Base-by-base conservation (phyloP, 441 rosid species). In the Gossypium davidsonii region DNA sequence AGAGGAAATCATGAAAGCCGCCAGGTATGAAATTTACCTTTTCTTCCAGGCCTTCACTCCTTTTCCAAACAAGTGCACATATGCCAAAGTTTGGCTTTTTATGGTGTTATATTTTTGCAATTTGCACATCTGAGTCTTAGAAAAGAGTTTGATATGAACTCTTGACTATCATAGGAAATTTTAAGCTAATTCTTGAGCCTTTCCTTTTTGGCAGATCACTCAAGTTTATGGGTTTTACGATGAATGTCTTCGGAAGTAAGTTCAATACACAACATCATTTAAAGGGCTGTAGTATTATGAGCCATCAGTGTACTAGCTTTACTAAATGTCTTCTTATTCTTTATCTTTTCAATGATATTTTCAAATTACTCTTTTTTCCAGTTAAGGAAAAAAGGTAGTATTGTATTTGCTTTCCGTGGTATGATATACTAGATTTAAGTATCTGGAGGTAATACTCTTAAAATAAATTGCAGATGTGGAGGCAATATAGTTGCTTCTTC, bases 1-100 rank as follows among this genome's bases (percentile, higher is more conserved):
- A 86, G 93, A 83, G 93, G 93, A 70, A 87, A 89, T 68, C 93
- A 89, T 78, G 93, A 89, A 76, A 89, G 93, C 72, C 91, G 93
- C 46, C 93, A 89, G 91, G 91, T 89, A 79, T 39, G 72, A 34
- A 42, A 31, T 62, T 21, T 25, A 17, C 52, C 23, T 37, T 37
- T 46, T 56, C 55, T 51, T 48, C 63, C 34, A 44, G 4, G 12
- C 60, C 55, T 67, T 58, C 62, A 3, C 3, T 28, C 61, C 15
- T 21, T 55, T 15, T 53, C 39, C 60, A 49, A 17, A 11, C 17
- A 18, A 4, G 31, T 31, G 10, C 21, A 65, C n/a, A 18, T 0
- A 4, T 11, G 4, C 7, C 14, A 12, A 56, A 17, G 52, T 37
- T 62, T 56, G 63, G 23, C 48, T 31, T 55, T n/a, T 52, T 53